These are phyloP conservation scores for Barbarea vulgaris DNA, from an alignment of 345 rosid genomes.

Conservation along the genomic window DNA sequence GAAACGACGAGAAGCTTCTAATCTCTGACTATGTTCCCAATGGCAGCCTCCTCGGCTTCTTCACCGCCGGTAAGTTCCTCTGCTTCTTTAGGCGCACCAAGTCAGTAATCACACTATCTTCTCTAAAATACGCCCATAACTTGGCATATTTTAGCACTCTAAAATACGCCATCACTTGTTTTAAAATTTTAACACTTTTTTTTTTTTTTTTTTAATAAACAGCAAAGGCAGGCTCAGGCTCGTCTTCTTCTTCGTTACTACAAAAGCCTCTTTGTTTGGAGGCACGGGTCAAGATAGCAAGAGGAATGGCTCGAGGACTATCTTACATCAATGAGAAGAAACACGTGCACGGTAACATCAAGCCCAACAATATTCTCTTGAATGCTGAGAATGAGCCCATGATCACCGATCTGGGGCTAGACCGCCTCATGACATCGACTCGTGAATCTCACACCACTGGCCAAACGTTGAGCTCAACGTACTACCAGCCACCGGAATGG, in stretches of 20 bases:
- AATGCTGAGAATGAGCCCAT: constrained; percentile 63
- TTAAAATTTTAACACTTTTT: neutral
- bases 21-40: constrained; percentile 71
- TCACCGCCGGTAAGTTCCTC: constrained; percentile 53
- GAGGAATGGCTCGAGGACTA: constrained; percentile 77
- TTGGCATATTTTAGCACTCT: neutral
- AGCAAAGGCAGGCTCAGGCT: constrained; percentile 48
- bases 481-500: constrained; percentile 83
- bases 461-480: constrained; percentile 40
- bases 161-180: neutral
- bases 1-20: constrained; percentile 79
- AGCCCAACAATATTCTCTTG: constrained; percentile 77
- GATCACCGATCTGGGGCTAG: constrained; percentile 72
- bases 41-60: constrained; percentile 68
- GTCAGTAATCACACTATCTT: neutral
- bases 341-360: constrained; percentile 75
- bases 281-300: constrained; percentile 72
- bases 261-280: constrained; percentile 56
- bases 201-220: neutral
- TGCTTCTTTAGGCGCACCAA: neutral
- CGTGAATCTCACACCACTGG: constrained; percentile 16
- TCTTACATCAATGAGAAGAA: constrained; percentile 83
- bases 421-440: constrained; percentile 44
- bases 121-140: neutral
- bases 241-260: constrained; percentile 40